Conservation (phyloP, 345 rosid genomes). For the Passiflora organensis region DNA sequence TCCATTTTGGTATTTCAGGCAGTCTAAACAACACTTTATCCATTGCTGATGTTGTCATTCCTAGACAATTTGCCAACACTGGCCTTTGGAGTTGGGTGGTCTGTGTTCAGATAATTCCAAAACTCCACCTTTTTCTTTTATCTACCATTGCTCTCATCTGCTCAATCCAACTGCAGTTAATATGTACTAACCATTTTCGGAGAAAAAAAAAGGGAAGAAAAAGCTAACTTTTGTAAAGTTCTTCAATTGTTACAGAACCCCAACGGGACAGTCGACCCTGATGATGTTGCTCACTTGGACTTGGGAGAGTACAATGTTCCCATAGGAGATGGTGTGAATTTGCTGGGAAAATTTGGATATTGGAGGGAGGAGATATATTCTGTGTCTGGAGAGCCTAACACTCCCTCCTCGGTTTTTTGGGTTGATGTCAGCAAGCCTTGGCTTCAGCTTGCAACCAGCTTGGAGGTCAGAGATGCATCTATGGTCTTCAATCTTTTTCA, state of each 20-base stretch:
- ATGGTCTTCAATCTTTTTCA: neutral
- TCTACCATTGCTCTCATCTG: neutral
- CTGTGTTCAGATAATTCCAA: neutral
- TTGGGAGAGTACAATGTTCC: conserved; percentile 36
- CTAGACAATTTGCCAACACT: conserved; percentile 6
- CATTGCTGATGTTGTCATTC: conserved; percentile 8
- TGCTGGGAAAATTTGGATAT: conserved; percentile 36
- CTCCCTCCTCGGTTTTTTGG: conserved; percentile 32
- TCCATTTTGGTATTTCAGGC: conserved; percentile 57
- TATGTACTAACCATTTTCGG: too few species aligned
- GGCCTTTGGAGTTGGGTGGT: conserved; percentile 8
- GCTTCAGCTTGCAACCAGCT: conserved; percentile 41
- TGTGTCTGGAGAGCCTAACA: conserved; percentile 18
- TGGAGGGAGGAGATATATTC: conserved; percentile 34
- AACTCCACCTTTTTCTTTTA: neutral
- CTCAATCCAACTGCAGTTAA: neutral
- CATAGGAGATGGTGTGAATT: conserved; percentile 24
- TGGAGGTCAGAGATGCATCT: conserved; percentile 37
- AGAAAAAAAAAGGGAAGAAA: too few species aligned
- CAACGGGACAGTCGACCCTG: conserved; percentile 15
- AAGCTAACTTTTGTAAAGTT: neutral
- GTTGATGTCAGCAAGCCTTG: conserved; percentile 29
- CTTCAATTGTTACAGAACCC: conserved; percentile 25
- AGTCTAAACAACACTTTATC: conserved; percentile 6
- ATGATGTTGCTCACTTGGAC: conserved; percentile 26